Conservation (phyloP, 208 protist species). For the Porcisia deanei region DNA sequence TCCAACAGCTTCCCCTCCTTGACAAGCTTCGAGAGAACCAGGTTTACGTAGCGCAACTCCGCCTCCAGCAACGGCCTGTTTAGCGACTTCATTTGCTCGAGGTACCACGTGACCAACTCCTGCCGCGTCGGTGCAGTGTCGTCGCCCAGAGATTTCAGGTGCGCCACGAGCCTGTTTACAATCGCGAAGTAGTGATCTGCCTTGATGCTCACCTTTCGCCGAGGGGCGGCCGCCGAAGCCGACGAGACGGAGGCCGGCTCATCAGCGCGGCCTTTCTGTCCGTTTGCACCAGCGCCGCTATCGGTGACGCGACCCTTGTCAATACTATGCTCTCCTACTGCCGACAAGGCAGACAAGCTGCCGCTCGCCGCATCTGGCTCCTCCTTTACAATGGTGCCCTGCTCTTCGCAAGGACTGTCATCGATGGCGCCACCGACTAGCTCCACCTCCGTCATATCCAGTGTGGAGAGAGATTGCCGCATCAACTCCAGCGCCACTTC, state of each 20-base stretch:
- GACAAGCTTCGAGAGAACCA: constrained; percentile 77
- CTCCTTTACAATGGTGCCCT: constrained; percentile 24
- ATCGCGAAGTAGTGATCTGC: constrained; percentile 90
- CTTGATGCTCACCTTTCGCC: constrained; percentile 68
- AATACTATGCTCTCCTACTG: neutral
- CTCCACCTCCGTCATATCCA: constrained; percentile 91
- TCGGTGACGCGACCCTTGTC: constrained; percentile 10
- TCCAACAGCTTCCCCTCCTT: constrained; percentile 88
- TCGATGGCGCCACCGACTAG: constrained; percentile 48
- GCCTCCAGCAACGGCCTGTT: constrained; percentile 78
- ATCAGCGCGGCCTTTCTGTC: neutral
- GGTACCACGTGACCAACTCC: constrained; percentile 87
- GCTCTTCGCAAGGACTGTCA: constrained; percentile 12
- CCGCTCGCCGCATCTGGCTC: constrained; percentile 28
- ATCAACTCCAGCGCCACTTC: constrained; percentile 89
- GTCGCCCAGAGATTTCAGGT: constrained; percentile 75
- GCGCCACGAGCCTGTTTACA: constrained; percentile 72
- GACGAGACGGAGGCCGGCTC: constrained; percentile 6
- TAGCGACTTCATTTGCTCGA: constrained; percentile 84
- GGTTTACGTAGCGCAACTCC: constrained; percentile 77
- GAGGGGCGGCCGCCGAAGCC: constrained; percentile 11
- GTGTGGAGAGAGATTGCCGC: constrained; percentile 87
- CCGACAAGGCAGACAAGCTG: neutral
- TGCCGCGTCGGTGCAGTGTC: constrained; percentile 64
- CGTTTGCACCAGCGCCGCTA: constrained; percentile 3